Evolutionary conservation across 305 asterid genomes (phyloP).

Genomic region (Vinca major): DNA sequence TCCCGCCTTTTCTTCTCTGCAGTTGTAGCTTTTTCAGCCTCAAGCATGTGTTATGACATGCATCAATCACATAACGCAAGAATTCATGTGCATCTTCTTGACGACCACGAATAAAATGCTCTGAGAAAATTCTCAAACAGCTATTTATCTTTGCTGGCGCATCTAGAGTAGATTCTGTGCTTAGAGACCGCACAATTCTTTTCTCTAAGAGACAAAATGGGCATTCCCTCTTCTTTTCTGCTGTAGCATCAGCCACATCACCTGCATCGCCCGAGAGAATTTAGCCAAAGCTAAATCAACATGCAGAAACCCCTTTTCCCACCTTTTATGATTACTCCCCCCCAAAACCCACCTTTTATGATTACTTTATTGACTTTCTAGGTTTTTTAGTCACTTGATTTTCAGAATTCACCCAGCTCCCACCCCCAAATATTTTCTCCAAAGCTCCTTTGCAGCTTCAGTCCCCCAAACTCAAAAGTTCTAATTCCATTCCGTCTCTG

Average conservation of each 20-base stretch:
- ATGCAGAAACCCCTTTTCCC: constrained; percentile 2
- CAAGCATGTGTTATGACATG: constrained; percentile 91
- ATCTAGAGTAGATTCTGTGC: constrained; percentile 51
- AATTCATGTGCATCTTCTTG: constrained; percentile 99
- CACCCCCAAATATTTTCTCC: too few relatives aligned
- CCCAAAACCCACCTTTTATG: too few relatives aligned
- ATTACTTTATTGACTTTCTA: too few relatives aligned
- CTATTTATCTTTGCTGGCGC: constrained; percentile 62
- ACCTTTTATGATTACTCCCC: too few relatives aligned
- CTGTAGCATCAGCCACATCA: constrained; percentile 49
- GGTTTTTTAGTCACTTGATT: too few relatives aligned
- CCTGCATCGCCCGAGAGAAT: constrained; percentile 27
- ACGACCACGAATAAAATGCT: constrained; percentile 81
- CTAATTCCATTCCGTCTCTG: too few relatives aligned
- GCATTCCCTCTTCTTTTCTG: constrained; percentile 81
- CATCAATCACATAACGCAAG: constrained; percentile 93
- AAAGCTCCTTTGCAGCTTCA: too few relatives aligned
- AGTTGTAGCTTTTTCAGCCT: constrained; percentile 75
- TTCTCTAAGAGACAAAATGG: constrained; percentile 89
- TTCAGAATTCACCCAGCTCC: too few relatives aligned
- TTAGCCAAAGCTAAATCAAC: constrained; percentile 7
- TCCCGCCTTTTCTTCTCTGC: constrained; percentile 48
- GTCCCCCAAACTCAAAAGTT: too few relatives aligned
- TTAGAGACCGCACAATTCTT: constrained; percentile 58
- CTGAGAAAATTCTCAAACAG: constrained; percentile 74